Conservation (phyloP, 129 eudicot genomes). For the Lonicera japonica region DNA sequence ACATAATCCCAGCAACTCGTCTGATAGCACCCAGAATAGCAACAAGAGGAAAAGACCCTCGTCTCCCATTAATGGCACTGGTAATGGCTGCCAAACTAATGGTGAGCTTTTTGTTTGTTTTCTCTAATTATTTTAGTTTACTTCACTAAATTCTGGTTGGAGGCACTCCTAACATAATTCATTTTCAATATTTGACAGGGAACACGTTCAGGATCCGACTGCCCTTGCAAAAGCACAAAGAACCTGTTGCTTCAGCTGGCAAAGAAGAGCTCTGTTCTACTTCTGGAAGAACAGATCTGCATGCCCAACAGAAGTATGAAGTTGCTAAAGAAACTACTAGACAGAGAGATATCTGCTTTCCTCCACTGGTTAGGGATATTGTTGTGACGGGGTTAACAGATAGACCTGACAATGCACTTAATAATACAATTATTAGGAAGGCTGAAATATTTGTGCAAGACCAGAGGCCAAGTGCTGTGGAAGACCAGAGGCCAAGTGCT, state of each 20-base stretch:
- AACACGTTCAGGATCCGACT: neutral
- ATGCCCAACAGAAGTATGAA: neutral
- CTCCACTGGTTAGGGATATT: neutral
- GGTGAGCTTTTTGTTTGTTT: constrained; percentile 32
- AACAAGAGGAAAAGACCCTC: constrained; percentile 30
- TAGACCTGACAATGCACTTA: constrained; percentile 2
- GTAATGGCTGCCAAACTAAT: neutral
- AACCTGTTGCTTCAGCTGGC: neutral
- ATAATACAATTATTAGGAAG: constrained; percentile 12
- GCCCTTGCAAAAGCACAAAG: neutral
- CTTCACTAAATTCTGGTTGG: constrained; percentile 13
- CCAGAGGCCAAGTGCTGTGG: neutral
- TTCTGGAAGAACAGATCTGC: constrained; percentile 14
- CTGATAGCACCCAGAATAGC: constrained; percentile 54
- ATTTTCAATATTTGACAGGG: constrained; percentile 15
- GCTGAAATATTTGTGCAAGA: neutral
- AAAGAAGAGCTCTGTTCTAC: neutral
- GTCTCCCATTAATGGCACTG: constrained; percentile 25
- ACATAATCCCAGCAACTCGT: constrained; percentile 36
- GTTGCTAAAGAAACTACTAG: constrained; percentile 25
- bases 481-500: neutral
- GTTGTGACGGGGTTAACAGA: neutral
- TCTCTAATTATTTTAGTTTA: neutral
- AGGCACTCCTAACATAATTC: constrained; percentile 22
- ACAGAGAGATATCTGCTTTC: constrained; percentile 1